Percentiles rank a stretch among this genome's conserved stretches.
phyloP scores from a whole-genome alignment of 495 filamentous ascomycete species.

The Pyrenula aspistea region DNA sequence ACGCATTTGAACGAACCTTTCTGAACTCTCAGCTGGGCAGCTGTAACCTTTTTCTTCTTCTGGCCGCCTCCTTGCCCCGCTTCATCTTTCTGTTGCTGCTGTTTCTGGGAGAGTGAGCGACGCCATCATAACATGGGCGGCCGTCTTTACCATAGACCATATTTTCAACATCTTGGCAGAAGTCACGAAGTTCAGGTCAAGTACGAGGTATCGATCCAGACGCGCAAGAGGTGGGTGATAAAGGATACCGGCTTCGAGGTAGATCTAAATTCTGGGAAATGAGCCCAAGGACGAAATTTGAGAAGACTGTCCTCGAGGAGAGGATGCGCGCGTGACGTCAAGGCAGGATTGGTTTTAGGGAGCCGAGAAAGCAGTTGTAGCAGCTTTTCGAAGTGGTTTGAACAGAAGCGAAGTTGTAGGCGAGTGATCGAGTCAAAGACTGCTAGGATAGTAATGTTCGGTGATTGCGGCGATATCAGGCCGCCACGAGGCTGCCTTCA shows the following conservation, averaged over 20 bases:
- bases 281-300: no score
- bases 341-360: no score
- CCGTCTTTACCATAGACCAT: conserved; percentile 82
- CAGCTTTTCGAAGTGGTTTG: no score
- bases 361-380: no score
- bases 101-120: conserved; percentile 36
- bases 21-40: conserved; percentile 89
- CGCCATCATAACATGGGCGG: conserved; percentile 1
- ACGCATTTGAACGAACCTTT: conserved; percentile 51
- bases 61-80: conserved; percentile 63
- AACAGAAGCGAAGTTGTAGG: background rate
- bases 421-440: background rate
- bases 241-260: no score
- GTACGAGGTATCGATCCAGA: no score
- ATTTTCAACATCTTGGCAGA: conserved; percentile 98
- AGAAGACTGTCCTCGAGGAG: no score
- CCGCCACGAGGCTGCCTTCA: background rate
- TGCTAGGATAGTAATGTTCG: background rate
- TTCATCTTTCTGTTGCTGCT: conserved; percentile 88
- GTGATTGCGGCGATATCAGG: background rate
- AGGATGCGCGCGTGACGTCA: no score
- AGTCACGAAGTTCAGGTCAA: no score
- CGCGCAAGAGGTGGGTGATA: no score
- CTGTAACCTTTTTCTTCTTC: conserved; percentile 97
- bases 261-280: no score